Base-by-base conservation (phyloP, 805 yeast species). In the Candida sonorensis region DNA sequence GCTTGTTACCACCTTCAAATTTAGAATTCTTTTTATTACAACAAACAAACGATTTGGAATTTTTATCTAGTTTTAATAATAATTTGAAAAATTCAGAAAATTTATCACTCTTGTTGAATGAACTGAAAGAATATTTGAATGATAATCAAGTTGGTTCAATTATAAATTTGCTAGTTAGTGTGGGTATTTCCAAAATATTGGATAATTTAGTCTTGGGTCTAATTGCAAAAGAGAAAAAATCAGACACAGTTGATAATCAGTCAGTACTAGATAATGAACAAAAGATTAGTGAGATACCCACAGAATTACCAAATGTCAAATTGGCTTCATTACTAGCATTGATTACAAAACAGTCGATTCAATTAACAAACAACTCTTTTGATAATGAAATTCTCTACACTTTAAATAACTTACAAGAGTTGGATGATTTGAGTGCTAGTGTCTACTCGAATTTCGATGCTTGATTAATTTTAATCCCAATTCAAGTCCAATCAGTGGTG, bases 361-460 rank as follows among this genome's bases (percentile, higher is more conserved):
- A 41, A 28, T 38, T 58, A 29, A 49, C 55, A 4, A 53, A 46
- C 34, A 53, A 50, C 27, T 46, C 56, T 7, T 41, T 50, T 15
- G 60, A 57, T 30, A 51, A 55, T 24, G 57, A 53, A 12, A 41
- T 53, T 7, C 42, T 56, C 25, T 44, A 43, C 35, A 44, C 63
- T 4, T 59, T 77, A 68, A 67, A 70, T 42, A 60, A 59, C 37
- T 56, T 67, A 20, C 77, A 73, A 12, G 86, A 78, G 41, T 67
- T 88, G 36, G 94, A 84, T 43, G 95, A 86, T 38, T 69, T 88
- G 44, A 80, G 95, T 59, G 97, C 97, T 4, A 70, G 86, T 44
- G 88, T 88, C 7, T 88, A 88, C 55, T 81, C 95, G 13, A 86
- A 86, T 49, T 84, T 82, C 30, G 57, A 53, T 35, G 43, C 50